Conservation (phyloP, 106 monocot species). For the Vanilla planifolia region DNA sequence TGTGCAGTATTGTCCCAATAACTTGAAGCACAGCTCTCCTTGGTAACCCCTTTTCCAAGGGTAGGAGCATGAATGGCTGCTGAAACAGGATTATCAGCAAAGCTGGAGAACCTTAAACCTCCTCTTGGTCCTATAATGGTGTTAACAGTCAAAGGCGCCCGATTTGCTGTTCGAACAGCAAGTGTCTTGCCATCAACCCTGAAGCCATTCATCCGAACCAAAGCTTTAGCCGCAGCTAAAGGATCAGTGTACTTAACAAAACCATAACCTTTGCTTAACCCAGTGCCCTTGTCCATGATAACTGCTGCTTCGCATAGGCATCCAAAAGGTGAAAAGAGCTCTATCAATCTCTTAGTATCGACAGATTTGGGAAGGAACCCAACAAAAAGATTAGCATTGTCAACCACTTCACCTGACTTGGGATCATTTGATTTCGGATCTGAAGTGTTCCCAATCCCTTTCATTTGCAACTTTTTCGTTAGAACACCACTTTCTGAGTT, state of each 20-base stretch:
- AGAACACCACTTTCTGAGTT: conserved; percentile 7
- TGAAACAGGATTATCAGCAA: not conserved
- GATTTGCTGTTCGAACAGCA: conserved; percentile 25
- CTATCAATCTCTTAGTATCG: conserved; percentile 24
- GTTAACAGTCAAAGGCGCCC: conserved; percentile 4
- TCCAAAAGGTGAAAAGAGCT: conserved; percentile 61
- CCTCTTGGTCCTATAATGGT: conserved; percentile 6
- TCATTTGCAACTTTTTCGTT: not conserved
- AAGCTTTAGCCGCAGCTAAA: conserved; percentile 33
- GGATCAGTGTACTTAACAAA: conserved; percentile 48
- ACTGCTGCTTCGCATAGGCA: conserved; percentile 18
- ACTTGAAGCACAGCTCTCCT: no score
- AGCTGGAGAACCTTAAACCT: not conserved
- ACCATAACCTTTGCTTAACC: conserved; percentile 53
- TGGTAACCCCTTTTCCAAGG: not conserved
- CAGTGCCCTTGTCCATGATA: conserved; percentile 28
- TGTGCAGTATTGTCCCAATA: not conserved
- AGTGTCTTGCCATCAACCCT: conserved; percentile 36
- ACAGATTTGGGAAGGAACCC: conserved; percentile 42
- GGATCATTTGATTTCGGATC: not conserved
- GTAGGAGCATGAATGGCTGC: not conserved
- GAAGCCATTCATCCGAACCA: conserved; percentile 45
- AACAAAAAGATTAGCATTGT: conserved; percentile 32
- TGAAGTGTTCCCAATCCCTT: not conserved
- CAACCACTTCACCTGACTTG: conserved; percentile 3